These are phyloP conservation scores for Flaveria sonorensis DNA, from an alignment of 129 eudicot species.

Conservation along the genomic window DNA sequence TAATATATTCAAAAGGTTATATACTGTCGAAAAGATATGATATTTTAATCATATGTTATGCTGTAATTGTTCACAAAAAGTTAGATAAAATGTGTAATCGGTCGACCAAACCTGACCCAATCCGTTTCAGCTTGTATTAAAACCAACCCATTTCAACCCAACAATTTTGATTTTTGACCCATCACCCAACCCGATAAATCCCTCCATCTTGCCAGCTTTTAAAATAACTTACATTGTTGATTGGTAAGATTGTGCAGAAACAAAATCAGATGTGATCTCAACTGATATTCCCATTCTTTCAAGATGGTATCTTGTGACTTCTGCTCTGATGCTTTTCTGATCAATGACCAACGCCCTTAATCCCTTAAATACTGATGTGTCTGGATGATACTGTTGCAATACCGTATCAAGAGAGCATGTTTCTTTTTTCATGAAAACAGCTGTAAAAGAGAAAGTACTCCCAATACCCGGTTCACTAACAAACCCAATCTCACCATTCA, in stretches of 20 bases:
- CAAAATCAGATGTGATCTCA: constrained; percentile 50
- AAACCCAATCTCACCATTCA: constrained; percentile 94
- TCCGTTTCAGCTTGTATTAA: too few relatives aligned
- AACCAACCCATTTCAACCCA: constrained; percentile 9
- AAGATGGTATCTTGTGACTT: constrained; percentile 85
- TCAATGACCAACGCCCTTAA: constrained; percentile 74
- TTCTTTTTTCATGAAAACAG: constrained; percentile 52
- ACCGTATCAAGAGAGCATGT: constrained; percentile 32
- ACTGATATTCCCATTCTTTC: constrained; percentile 72
- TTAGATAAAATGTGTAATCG: not conserved
- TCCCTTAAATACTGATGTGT: constrained; percentile 65
- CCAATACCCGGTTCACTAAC: constrained; percentile 68
- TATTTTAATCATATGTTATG: not conserved
- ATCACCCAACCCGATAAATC: not conserved
- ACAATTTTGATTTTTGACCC: not conserved
- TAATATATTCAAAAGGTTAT: not conserved
- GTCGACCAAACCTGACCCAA: not conserved
- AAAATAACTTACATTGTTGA: constrained; percentile 24
- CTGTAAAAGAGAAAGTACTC: constrained; percentile 83
- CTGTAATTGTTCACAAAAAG: not conserved
- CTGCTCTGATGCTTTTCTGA: constrained; percentile 59
- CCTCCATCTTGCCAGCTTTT: not conserved
- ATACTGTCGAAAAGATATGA: not conserved
- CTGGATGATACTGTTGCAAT: constrained; percentile 44
- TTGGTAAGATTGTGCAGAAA: constrained; percentile 54